phyloP scores from a whole-genome alignment of 1,284 basidiomycete genomes.

The Blastosporella zonata region DNA sequence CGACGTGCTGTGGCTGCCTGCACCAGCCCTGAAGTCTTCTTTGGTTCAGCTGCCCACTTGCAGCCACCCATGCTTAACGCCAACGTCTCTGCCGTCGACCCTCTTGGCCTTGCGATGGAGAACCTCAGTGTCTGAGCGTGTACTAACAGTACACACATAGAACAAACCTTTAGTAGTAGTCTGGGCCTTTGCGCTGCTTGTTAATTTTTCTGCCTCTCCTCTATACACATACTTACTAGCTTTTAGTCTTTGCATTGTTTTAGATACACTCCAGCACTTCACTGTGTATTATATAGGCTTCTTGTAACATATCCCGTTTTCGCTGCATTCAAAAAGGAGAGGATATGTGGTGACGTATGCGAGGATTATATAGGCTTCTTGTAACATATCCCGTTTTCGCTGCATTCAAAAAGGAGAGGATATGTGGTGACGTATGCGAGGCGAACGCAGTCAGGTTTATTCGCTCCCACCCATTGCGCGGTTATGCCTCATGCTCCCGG shows the following conservation, averaged over 20 bases:
- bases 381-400: conserved; percentile 6
- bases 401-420: background rate
- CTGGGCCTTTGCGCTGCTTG: background rate
- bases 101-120: conserved; percentile 72
- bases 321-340: background rate
- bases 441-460: background rate
- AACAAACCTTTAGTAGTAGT: background rate
- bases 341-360: background rate
- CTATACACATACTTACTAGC: background rate
- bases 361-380: conserved; percentile 5
- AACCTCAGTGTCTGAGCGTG: conserved; percentile 34
- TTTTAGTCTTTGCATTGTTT: background rate
- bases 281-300: conserved; percentile 8
- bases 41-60: conserved; percentile 47
- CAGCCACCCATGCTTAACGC: conserved; percentile 34
- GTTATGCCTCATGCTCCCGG: conserved; percentile 46
- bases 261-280: conserved; percentile 6
- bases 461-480: conserved; percentile 2
- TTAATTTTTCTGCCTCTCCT: conserved; percentile 3
- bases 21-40: conserved; percentile 90
- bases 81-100: conserved; percentile 48
- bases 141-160: background rate
- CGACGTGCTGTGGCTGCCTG: conserved; percentile 91
- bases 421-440: background rate
- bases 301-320: conserved; percentile 7